Evolutionary conservation across 371 early-diverging fungal genomes (phyloP).

Genomic region (Basidiobolus heterosporus): DNA sequence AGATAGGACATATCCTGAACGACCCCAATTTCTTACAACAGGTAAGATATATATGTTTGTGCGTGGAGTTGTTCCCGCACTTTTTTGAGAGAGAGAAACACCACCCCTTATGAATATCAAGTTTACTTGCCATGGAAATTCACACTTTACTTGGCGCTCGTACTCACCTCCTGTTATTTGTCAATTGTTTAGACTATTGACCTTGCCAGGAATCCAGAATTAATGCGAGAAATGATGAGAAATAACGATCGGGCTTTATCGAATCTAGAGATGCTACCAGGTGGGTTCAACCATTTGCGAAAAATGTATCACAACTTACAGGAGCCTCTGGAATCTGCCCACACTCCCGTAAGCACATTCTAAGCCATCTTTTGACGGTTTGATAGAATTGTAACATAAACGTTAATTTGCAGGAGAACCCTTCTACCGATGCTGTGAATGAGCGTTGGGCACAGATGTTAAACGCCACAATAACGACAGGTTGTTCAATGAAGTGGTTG

Average conservation of each 20-base stretch:
- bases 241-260: conserved; percentile 74
- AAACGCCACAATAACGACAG: too few species aligned
- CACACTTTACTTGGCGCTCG: not conserved
- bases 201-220: conserved; percentile 43
- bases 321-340: conserved; percentile 46
- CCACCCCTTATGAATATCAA: too few species aligned
- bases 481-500: too few species aligned
- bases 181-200: conserved; percentile 6
- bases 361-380: not conserved
- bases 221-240: conserved; percentile 65
- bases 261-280: conserved; percentile 71
- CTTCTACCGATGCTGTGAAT: conserved; percentile 43
- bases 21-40: conserved; percentile 63
- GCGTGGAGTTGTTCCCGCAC: too few species aligned
- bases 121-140: not conserved
- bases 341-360: conserved; percentile 7
- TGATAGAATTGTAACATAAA: conserved; percentile 4
- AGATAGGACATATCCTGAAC: conserved; percentile 54
- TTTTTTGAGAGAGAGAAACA: too few species aligned
- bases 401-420: conserved; percentile 9
- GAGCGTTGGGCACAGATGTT: conserved; percentile 10
- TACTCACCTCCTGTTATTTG: not conserved
- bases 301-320: conserved; percentile 60
- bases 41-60: too few species aligned
- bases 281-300: conserved; percentile 69